Evolutionary conservation across 2,329 filamentous ascomycete genomes (phyloP).

Genomic region (Talaromyces sp.): DNA sequence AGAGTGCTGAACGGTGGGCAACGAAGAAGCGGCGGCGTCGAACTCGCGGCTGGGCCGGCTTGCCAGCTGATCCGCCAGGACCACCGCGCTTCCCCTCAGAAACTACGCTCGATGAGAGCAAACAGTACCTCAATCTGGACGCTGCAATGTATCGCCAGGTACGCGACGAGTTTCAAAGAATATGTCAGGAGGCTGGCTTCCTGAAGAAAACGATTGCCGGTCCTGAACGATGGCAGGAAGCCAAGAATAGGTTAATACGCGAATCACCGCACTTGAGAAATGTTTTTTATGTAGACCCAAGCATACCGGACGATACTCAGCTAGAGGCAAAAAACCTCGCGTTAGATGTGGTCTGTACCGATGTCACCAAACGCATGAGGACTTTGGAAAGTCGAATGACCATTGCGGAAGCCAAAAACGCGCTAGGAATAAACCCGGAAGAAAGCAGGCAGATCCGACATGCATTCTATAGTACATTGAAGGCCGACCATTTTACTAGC

Average conservation of each 20-base stretch:
- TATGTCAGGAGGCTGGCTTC: slow-evolving; percentile 65
- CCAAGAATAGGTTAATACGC: slow-evolving; percentile 64
- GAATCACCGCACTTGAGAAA: slow-evolving; percentile 61
- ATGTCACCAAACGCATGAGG: slow-evolving; percentile 77
- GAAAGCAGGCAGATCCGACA: slow-evolving; percentile 63
- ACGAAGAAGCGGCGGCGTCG: slow-evolving; percentile 64
- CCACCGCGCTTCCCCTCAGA: slow-evolving; percentile 75
- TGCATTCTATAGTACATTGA: slow-evolving; percentile 63
- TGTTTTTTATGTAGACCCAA: slow-evolving; percentile 58
- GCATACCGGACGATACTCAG: slow-evolving; percentile 49
- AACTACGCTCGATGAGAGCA: slow-evolving; percentile 75
- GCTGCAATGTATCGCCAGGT: slow-evolving; percentile 60
- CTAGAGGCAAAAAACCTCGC: slow-evolving; percentile 63
- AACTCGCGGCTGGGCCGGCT: slow-evolving; percentile 63
- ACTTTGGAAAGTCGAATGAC: slow-evolving; percentile 63
- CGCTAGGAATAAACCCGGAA: slow-evolving; percentile 64
- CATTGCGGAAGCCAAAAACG: slow-evolving; percentile 69
- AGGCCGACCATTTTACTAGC: slow-evolving; percentile 63
- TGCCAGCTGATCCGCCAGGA: slow-evolving; percentile 64
- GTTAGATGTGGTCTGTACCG: slow-evolving; percentile 73
- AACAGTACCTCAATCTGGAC: slow-evolving; percentile 63
- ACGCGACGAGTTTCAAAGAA: slow-evolving; percentile 63
- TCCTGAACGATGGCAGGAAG: slow-evolving; percentile 67
- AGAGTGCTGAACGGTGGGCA: slow-evolving; percentile 61
- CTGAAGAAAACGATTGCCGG: slow-evolving; percentile 73